Conservation (phyloP, 345 rosid genomes). For the Hirschfeldia incana region DNA sequence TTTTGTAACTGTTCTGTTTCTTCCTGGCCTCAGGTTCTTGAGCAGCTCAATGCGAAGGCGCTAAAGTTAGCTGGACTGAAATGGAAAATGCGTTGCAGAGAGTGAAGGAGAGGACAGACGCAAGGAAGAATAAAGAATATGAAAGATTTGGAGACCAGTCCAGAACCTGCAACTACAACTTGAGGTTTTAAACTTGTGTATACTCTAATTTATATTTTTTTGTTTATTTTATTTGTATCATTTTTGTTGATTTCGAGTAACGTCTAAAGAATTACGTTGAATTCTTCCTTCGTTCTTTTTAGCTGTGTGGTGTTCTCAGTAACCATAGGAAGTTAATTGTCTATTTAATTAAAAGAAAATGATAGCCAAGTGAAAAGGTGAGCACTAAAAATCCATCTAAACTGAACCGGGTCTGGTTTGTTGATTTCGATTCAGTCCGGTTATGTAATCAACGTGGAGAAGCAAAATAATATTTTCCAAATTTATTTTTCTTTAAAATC, state of each 20-base stretch:
- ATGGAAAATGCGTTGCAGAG: constrained; percentile 59
- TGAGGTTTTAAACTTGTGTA: constrained; percentile 3
- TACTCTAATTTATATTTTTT: background rate
- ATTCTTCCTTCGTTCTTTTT: constrained; percentile 1
- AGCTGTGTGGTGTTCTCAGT: background rate
- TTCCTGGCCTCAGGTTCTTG: constrained; percentile 55
- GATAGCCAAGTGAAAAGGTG: background rate
- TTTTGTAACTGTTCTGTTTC: no score
- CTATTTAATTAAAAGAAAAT: background rate
- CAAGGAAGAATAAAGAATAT: constrained; percentile 78
- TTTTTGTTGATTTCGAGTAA: background rate
- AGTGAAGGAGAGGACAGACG: constrained; percentile 64
- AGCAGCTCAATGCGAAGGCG: constrained; percentile 73
- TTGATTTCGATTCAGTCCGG: no score
- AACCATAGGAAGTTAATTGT: background rate
- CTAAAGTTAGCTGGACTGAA: constrained; percentile 69
- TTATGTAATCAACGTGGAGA: no score
- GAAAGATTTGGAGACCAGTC: constrained; percentile 81
- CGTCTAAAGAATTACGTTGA: constrained; percentile 7
- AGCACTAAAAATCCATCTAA: background rate
- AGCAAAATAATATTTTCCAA: no score
- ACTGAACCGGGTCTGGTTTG: background rate
- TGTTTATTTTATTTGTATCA: constrained; percentile 4
- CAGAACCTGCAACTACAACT: constrained; percentile 41
- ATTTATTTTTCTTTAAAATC: background rate